A percentile compares a stretch with the other conserved stretches of the same genome.
Evolutionary conservation across 257 asterid species (phyloP).

Genomic region (Asclepias syriaca): DNA sequence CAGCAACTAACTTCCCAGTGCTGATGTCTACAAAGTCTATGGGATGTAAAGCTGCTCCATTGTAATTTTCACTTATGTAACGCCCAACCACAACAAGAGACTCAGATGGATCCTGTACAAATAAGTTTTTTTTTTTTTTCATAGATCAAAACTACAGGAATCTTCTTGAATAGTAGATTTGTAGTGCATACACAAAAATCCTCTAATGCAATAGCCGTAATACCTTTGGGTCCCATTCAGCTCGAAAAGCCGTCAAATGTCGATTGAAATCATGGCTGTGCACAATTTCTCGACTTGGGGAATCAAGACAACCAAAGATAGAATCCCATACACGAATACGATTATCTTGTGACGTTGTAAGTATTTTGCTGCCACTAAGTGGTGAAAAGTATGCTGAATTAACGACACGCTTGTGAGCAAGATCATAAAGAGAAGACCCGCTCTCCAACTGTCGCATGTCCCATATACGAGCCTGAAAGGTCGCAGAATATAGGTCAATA

Average conservation of each 20-base stretch:
- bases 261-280: constrained; percentile 96
- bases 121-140: background rate
- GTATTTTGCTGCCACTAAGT: constrained; percentile 81
- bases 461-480: constrained; percentile 90
- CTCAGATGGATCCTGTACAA: constrained; percentile 78
- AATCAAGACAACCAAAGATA: constrained; percentile 73
- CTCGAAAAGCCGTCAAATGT: constrained; percentile 85
- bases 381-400: constrained; percentile 97
- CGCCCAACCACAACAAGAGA: constrained; percentile 87
- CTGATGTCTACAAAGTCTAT: constrained; percentile 78
- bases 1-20: constrained; percentile 89
- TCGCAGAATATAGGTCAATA: constrained; percentile 10
- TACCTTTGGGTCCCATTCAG: constrained; percentile 99
- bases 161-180: background rate
- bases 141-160: background rate
- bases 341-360: constrained; percentile 93
- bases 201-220: constrained; percentile 11
- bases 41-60: constrained; percentile 92
- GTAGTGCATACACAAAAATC: background rate
- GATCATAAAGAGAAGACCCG: constrained; percentile 68
- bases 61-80: constrained; percentile 85
- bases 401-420: constrained; percentile 83
- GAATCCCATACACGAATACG: constrained; percentile 94
- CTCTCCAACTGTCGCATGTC: constrained; percentile 74
- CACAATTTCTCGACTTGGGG: constrained; percentile 93